phyloP scores from a whole-genome alignment of 305 asterid genomes.

The Petunia hybrid region DNA sequence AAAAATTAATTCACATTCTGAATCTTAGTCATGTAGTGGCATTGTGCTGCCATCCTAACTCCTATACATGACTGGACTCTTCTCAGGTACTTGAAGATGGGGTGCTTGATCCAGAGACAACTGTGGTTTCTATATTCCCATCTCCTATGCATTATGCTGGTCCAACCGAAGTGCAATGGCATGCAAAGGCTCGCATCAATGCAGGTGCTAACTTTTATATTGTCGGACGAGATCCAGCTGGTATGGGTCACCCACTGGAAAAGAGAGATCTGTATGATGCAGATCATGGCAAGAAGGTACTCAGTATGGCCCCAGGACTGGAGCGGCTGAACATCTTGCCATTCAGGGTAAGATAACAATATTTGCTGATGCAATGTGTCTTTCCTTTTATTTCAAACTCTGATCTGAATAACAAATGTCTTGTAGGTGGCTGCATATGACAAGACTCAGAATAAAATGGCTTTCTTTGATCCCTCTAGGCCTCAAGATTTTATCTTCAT shows the following conservation, averaged over 20 bases:
- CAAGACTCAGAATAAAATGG: constrained; percentile 83
- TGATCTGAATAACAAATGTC: not conserved
- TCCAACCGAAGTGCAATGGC: constrained; percentile 98
- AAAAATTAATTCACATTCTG: not conserved
- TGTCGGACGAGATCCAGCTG: constrained; percentile 95
- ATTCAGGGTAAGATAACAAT: constrained; percentile 60
- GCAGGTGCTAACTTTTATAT: constrained; percentile 96
- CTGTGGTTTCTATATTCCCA: constrained; percentile 94
- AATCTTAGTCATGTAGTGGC: not conserved
- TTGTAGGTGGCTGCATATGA: constrained; percentile 94
- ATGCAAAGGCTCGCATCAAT: constrained; percentile 92
- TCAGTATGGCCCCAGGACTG: constrained; percentile 94
- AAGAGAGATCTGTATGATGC: constrained; percentile 89
- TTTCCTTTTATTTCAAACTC: not conserved
- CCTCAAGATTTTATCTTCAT: constrained; percentile 87
- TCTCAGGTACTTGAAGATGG: constrained; percentile 90
- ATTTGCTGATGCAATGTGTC: not conserved
- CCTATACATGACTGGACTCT: not conserved
- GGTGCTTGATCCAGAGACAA: constrained; percentile 88
- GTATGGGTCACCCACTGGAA: constrained; percentile 91
- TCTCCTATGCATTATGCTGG: constrained; percentile 99
- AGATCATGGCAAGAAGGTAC: constrained; percentile 93
- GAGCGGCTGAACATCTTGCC: constrained; percentile 89
- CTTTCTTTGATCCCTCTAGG: constrained; percentile 91
- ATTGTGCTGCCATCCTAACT: not conserved